phyloP scores from a whole-genome alignment of 495 filamentous ascomycete genomes.

The Aspergillus kassunensis region DNA sequence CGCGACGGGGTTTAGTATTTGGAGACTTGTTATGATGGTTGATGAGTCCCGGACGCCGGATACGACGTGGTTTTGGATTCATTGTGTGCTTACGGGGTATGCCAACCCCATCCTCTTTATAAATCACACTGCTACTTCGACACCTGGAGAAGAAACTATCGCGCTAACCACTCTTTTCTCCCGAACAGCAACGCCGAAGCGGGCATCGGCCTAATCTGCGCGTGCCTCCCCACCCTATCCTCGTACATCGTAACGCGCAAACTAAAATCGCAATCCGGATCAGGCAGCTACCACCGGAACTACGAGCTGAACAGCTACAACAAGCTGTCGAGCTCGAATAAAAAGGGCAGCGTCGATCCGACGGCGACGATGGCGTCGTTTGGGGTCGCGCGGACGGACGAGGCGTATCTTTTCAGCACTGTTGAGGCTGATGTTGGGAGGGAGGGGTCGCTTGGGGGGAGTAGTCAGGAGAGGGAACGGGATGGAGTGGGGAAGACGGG shows the following conservation, averaged over 20 bases:
- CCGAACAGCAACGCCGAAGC: conserved; percentile 5
- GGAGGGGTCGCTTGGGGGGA: neutral
- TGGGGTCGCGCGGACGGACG: neutral
- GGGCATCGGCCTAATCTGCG: conserved; percentile 5
- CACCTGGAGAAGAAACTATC: too few relatives aligned
- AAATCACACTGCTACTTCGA: too few relatives aligned
- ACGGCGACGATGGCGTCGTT: neutral
- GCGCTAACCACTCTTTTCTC: neutral
- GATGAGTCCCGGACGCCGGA: neutral
- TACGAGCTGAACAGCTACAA: conserved; percentile 1
- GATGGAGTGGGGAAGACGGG: neutral
- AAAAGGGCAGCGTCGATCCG: neutral
- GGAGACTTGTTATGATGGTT: conserved; percentile 26
- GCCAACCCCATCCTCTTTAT: too few relatives aligned
- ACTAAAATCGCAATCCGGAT: neutral
- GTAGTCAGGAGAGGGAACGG: neutral
- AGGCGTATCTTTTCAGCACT: neutral
- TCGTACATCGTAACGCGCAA: neutral
- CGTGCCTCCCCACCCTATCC: conserved; percentile 2
- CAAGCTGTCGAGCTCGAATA: neutral
- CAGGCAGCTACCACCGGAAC: neutral
- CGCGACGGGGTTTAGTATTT: conserved; percentile 31
- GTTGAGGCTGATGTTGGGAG: neutral
- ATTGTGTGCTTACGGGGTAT: conserved; percentile 2
- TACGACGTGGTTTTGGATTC: conserved; percentile 2